Base-by-base conservation (phyloP, 495 filamentous ascomycete species). In the Aspergillus ostianus region DNA sequence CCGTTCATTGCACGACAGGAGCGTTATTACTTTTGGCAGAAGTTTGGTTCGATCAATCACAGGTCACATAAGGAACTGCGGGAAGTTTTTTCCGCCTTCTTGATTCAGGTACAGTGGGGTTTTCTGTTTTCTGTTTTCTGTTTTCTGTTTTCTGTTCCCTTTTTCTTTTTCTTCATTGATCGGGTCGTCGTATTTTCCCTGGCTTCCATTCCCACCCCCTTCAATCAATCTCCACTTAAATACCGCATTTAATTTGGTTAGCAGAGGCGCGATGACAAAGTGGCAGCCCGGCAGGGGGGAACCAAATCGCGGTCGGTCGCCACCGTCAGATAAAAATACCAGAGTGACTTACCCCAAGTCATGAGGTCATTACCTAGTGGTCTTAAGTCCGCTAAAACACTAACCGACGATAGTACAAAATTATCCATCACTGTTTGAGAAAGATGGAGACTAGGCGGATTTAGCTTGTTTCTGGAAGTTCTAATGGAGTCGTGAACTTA, bases 311-410 rank as follows among this genome's bases (percentile, higher is more conserved):
- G 23, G 23, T 17, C 32, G 23, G 23, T 17, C 30, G 32, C 60
- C 45, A 47, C 57, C 49, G 62, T 52, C 55, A 56, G 30, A 52
- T 56, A 65, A 49, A 47, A 47, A 47, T n/a, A 47, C 17, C 46
- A 6, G 55, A 46, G 51, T 51, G 54, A 51, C 51, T 54, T 23
- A 29, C 9, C 23, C 19, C 44, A 44, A 19, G 48, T 44, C 32
- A 52, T 21, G 51, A 48, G 47, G 47, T 49, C 47, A 49, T 49
- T 20, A n/a, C n/a, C n/a, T n/a, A 20, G 36, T 41, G 10, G 10
- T 41, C 36, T n/a, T n/a, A 41, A 13, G 36, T 2, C 36, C 36
- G 36, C 36, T 41, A 41, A 41, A 41, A 2, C 36, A 17, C 36
- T 41, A 41, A 41, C 36, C 36, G 36, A 41, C 36, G 13, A 41